phyloP scores from a whole-genome alignment of 352 stramenopile species.

The Blastocystis sp. region DNA sequence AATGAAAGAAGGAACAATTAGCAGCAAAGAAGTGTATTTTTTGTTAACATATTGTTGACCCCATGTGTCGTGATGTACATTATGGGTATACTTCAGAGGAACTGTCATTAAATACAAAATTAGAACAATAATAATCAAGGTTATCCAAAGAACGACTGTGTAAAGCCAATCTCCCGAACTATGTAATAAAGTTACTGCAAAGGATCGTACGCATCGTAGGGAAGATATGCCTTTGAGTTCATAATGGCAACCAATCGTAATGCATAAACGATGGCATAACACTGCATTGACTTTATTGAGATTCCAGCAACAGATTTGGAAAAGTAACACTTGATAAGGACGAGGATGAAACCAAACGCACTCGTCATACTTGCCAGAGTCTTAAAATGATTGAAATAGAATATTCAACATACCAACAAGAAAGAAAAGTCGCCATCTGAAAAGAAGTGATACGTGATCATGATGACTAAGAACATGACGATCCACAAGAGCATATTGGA shows the following conservation, averaged over 20 bases:
- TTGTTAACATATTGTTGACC: conserved; percentile 67
- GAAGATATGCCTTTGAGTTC: conserved; percentile 77
- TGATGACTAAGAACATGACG: conserved; percentile 82
- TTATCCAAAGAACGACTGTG: conserved; percentile 74
- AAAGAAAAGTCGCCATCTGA: conserved; percentile 96
- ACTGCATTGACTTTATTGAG: conserved; percentile 78
- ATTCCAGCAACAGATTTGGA: conserved; percentile 73
- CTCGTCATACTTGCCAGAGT: conserved; percentile 78
- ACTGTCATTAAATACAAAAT: conserved; percentile 78
- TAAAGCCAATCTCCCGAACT: conserved; percentile 76
- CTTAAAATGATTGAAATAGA: conserved; percentile 64
- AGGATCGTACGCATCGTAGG: conserved; percentile 70
- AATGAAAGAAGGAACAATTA: conserved; percentile 76
- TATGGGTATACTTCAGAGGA: conserved; percentile 78
- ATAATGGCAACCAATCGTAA: conserved; percentile 77
- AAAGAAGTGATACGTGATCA: conserved; percentile 90
- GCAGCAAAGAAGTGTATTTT: conserved; percentile 77
- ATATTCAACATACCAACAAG: conserved; percentile 48
- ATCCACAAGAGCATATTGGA: conserved; percentile 89
- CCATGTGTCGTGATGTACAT: conserved; percentile 75
- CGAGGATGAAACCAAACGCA: conserved; percentile 76
- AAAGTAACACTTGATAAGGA: conserved; percentile 80
- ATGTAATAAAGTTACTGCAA: background rate
- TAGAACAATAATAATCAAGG: conserved; percentile 71
- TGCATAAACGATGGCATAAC: conserved; percentile 78